Evolutionary conservation across 1,139 yeast species (phyloP), one percentile per base, ranked within the genome.

Genomic region (Blastobotrys petasosporus): DNA sequence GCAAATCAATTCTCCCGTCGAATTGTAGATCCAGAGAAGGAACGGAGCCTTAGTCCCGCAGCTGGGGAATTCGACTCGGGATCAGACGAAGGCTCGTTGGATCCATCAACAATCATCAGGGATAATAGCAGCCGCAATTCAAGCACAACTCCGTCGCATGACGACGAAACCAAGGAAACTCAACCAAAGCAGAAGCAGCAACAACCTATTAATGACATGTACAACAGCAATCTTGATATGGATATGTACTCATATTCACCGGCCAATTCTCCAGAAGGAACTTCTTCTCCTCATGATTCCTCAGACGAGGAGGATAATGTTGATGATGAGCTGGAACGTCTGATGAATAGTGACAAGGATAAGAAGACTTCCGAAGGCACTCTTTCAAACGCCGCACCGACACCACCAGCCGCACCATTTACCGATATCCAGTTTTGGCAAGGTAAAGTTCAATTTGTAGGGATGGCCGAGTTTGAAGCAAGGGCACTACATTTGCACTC

Each of bases 361-460:
- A 42, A 48, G 13, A 47, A 45, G 15, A 23, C 31, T 13, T 29
- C 20, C 15, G 11, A 5, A 33, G 20, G 20, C 8, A 20, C 23
- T 3, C 2, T 10, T 13, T 6, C 36, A 5, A 3, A n/a, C n/a
- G n/a, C 36, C 28, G 20, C 20, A 16, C 12, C 33, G n/a, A 38
- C n/a, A n/a, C n/a, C n/a, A n/a, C 36, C 33, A 12, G 16, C 20
- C 31, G 31, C 32, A 25, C 42, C 33, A 25, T 13, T 31, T 29
- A 13, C 11, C 10, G 37, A 31, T 3, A 40, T 39, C 3, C 10
- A 52, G 2, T 56, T 79, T 6, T 82, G 87, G 88, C 52, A 65
- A 2, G 88, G 88, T 1, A 66, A 64, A 13, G 67, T 81, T 4
- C 64, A 70, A 3, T 80, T 81, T 66, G 76, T 80, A 2, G 78